Base-by-base conservation (phyloP, 495 filamentous ascomycete species). In the Neurospora pannonica region DNA sequence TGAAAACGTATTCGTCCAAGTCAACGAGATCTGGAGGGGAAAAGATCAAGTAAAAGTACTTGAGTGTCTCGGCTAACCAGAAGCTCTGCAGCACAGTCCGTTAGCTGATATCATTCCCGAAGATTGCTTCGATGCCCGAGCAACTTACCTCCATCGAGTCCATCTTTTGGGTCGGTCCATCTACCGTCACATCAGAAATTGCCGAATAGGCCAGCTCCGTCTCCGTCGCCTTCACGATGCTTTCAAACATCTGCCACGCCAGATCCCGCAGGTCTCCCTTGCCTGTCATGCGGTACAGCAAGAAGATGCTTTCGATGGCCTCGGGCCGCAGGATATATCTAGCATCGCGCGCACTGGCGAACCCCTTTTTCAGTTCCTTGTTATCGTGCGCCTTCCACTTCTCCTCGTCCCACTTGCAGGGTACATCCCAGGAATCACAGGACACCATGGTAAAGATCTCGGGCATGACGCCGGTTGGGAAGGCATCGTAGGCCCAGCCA, bases 401-500 rank as follows among this genome's bases (percentile, higher is more conserved):
- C 46, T 75, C 67, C 72, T 82, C 82, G 42, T 84, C 76, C 83
- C 83, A 85, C 9, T 38, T 19, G 71, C 84, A 85, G 4, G 72
- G 39, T 42, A 74, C 73, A 8, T 76, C 76, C 28, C 75, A 70
- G 2, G 76, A 73, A 71, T 88, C 84, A 38, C 86, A 4, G 87
- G 81, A 4, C n/a, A 90, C 74, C 34, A 90, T 80, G 24, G 80
- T 74, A 79, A 93, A 94, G 15, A 82, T 83, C 81, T 97, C 95
- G 1, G 95, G 94, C 93, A 96, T 96, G 75, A 98, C 91, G 11
- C 95, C 94, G 0, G 91, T 90, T 15, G 88, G 85, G 39, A 94
- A 94, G 13, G 89, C 86, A 71, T 90, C 86, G 78, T 97, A 97
- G 0, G 92, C 89, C 94, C 93, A 97, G 17, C 94, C 90, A 77